Conservation (phyloP, 306 rosid genomes). For the Dryas alaskensis region DNA sequence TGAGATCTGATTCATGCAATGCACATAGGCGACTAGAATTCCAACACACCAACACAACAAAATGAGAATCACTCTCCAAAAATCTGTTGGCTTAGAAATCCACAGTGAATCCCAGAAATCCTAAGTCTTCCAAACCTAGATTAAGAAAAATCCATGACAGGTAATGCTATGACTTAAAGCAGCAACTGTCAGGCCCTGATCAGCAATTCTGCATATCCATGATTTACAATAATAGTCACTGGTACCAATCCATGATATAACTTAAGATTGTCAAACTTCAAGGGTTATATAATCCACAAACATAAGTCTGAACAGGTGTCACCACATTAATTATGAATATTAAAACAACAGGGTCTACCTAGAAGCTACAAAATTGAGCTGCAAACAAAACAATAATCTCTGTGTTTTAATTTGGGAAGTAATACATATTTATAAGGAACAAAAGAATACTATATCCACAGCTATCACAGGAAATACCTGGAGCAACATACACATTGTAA, state of each 20-base stretch:
- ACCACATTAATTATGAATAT: background rate
- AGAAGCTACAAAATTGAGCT: conserved; percentile 13
- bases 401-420: conserved; percentile 8
- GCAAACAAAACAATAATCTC: conserved; percentile 2
- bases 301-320: background rate
- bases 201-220: too few relatives aligned
- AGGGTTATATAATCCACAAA: conserved; percentile 5
- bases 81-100: background rate
- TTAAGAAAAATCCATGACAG: background rate
- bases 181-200: too few relatives aligned
- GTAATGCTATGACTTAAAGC: too few relatives aligned
- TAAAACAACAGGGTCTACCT: background rate
- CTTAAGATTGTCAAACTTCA: background rate
- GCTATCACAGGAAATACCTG: conserved; percentile 21
- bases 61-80: background rate
- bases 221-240: too few relatives aligned
- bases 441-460: conserved; percentile 31
- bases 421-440: conserved; percentile 11
- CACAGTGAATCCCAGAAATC: background rate
- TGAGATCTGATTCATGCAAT: background rate
- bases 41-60: background rate
- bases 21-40: background rate
- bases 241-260: too few relatives aligned
- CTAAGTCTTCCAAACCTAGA: too few relatives aligned
- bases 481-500: conserved; percentile 17